phyloP scores from a whole-genome alignment of 805 yeast species.

The Kuraishia hungarica region DNA sequence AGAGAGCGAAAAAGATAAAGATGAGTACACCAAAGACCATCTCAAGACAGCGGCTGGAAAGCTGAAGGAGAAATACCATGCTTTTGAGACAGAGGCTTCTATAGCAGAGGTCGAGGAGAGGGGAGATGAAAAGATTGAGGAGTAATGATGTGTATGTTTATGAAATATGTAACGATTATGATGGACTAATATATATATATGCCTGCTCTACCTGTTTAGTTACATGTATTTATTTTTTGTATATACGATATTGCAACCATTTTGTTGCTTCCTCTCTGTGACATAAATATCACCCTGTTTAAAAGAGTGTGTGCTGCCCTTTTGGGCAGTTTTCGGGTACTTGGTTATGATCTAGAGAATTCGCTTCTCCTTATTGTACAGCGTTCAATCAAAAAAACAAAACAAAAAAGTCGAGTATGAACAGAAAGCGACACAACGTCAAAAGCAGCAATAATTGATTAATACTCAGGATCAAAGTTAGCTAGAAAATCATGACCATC shows the following conservation, averaged over 20 bases:
- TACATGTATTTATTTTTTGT: neutral
- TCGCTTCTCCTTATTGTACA: neutral
- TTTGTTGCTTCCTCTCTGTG: neutral
- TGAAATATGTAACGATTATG: neutral
- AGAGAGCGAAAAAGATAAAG: conserved; percentile 11
- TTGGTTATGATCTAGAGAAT: neutral
- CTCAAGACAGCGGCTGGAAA: neutral
- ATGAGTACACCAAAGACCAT: neutral
- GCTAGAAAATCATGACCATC: neutral
- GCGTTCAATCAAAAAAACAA: neutral
- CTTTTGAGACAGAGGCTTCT: neutral
- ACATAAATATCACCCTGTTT: neutral
- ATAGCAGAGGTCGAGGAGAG: neutral
- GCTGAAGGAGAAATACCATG: neutral
- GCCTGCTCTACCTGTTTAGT: neutral
- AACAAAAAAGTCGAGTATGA: neutral
- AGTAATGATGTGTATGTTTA: neutral
- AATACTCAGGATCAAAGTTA: conserved; percentile 1
- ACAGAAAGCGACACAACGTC: neutral
- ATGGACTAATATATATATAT: too few relatives aligned
- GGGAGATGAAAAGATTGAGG: neutral
- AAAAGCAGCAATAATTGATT: neutral
- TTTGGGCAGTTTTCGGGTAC: neutral
- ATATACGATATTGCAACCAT: neutral
- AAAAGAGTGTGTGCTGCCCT: neutral